Base-by-base conservation (phyloP, 345 rosid genomes). In the Linum trigynum region DNA sequence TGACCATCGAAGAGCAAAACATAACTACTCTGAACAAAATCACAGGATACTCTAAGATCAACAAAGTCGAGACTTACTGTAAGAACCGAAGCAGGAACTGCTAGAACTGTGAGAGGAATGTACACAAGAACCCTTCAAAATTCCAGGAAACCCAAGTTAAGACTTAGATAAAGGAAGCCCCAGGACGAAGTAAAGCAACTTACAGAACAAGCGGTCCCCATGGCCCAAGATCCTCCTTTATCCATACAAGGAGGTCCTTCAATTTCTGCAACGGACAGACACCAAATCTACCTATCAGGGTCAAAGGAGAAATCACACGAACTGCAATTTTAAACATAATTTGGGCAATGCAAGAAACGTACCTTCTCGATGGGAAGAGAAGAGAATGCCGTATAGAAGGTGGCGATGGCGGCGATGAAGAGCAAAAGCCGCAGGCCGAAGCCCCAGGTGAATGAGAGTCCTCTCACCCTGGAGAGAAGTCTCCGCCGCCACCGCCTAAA, bases 121-220 rank as follows among this genome's bases (percentile, higher is more conserved):
- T 81, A 79, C 36, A 80, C 82, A 39, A 72, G 45, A 65, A 82
- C 75, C 72, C 85, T 84, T 69, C 57, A 71, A 63, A 57, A 36
- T 43, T 61, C 17, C 16, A 45, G 6, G 50, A 15, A 62, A 56
- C 7, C 17, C 9, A 4, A 39, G 17, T 45, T 59, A 23, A 61
- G 43, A 32, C 43, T 38, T 11, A 14, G 39, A 37, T 8, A 51
- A 7, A 3, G 6, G 2, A 42, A 15, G 14, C 2, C 5, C 53
- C 15, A 48, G 53, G 2, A 48, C 9, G 53, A 7, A 65, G 4
- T 39, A 3, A 17, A 43, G 5, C 36, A 61, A 66, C 84, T 84
- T 77, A 84, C 88, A 84, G 64, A 36, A 76, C 82, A 65, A 84
- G 17, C 10, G 85, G 88, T 64, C 88, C 84, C 75, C 79, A 77